Evolutionary conservation across 2,329 filamentous ascomycete genomes (phyloP).

Genomic region (Fusarium subglutinans): DNA sequence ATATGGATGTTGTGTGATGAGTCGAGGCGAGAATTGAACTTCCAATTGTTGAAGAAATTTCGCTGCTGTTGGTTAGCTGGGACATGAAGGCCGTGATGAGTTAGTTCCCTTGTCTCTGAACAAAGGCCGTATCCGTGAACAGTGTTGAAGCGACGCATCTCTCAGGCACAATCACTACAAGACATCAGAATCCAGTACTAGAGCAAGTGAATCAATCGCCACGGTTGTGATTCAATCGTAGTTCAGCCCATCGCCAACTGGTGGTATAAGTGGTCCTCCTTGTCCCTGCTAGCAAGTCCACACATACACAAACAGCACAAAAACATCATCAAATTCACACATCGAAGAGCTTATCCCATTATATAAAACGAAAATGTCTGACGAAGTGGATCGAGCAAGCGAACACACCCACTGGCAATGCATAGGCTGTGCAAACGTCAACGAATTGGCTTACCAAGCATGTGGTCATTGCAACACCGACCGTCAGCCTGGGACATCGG

Average conservation of each 20-base stretch:
- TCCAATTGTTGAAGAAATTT: rapidly evolving
- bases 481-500: neutral
- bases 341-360: rapidly evolving
- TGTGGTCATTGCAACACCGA: neutral
- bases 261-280: neutral
- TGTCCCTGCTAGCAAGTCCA: too few relatives aligned
- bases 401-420: neutral
- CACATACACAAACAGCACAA: neutral
- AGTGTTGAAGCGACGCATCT: too few relatives aligned
- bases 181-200: rapidly evolving
- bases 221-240: neutral
- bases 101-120: too few relatives aligned
- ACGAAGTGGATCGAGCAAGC: rapidly evolving
- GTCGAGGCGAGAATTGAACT: too few relatives aligned
- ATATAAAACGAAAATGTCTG: neutral
- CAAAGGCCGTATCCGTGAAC: neutral
- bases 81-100: too few relatives aligned
- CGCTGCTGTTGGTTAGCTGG: rapidly evolving
- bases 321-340: neutral
- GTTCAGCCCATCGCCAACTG: rapidly evolving
- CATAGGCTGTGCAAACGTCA: neutral
- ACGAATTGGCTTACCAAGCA: too few relatives aligned
- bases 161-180: too few relatives aligned
- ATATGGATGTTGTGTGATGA: too few relatives aligned
- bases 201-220: rapidly evolving